These are phyloP conservation scores for Nyssa sinensis DNA, from an alignment of 148 eudicot genomes.

Conservation along the genomic window DNA sequence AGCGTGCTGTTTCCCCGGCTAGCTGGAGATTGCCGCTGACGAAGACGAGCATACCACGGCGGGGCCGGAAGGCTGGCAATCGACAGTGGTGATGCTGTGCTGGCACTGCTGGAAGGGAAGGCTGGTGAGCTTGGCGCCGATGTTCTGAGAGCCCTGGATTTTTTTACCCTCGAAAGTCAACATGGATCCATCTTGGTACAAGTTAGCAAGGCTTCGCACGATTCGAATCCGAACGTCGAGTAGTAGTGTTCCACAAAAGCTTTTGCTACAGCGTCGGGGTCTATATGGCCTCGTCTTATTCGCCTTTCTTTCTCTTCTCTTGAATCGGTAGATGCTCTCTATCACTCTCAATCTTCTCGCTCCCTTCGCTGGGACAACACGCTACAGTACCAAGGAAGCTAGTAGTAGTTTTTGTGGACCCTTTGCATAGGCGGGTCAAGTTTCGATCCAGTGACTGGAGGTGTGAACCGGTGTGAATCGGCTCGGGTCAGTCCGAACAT, in stretches of 20 bases:
- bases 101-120: slow-evolving; percentile 66
- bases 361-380: too few relatives aligned
- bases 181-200: slow-evolving; percentile 64
- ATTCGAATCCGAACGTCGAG: slow-evolving; percentile 60
- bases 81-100: slow-evolving; percentile 51
- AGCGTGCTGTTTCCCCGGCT: slow-evolving; percentile 54
- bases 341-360: too few relatives aligned
- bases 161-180: slow-evolving; percentile 63
- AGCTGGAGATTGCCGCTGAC: slow-evolving; percentile 64
- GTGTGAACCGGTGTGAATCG: too few relatives aligned
- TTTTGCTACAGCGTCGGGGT: slow-evolving; percentile 44
- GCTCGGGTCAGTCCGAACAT: too few relatives aligned
- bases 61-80: slow-evolving; percentile 69
- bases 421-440: too few relatives aligned
- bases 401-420: too few relatives aligned
- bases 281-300: slow-evolving; percentile 21
- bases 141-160: slow-evolving; percentile 44
- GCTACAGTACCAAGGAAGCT: too few relatives aligned
- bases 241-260: slow-evolving; percentile 70
- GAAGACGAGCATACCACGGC: slow-evolving; percentile 57
- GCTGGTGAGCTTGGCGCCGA: slow-evolving; percentile 44
- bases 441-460: too few relatives aligned
- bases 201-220: slow-evolving; percentile 37
- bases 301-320: not conserved
- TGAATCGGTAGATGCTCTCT: not conserved